Conservation (phyloP, 2,329 filamentous ascomycete genomes). For the Parasarocladium wereldwijsianum region DNA sequence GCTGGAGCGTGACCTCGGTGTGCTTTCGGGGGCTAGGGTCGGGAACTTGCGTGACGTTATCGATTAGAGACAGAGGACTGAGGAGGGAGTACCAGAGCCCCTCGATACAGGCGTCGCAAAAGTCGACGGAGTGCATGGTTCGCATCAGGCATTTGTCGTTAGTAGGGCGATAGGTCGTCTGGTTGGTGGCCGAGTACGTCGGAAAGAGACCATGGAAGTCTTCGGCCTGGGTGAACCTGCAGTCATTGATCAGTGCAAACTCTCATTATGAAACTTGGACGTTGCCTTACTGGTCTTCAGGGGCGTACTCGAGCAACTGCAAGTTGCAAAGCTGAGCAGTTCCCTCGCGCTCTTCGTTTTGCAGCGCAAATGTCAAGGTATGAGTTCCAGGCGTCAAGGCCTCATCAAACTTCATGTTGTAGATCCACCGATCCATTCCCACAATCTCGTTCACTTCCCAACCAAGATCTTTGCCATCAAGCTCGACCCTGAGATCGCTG, state of each 20-base stretch:
- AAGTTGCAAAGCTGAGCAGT: slow-evolving; percentile 16
- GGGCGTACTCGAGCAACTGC: slow-evolving; percentile 14
- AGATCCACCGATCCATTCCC: slow-evolving; percentile 15
- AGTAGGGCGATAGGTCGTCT: slow-evolving; percentile 15
- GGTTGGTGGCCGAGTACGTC: slow-evolving; percentile 13
- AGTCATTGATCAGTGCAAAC: slow-evolving; percentile 3
- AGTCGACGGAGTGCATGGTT: slow-evolving; percentile 13
- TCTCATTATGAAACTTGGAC: not conserved
- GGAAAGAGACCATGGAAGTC: slow-evolving; percentile 13
- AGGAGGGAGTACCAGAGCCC: slow-evolving; percentile 16
- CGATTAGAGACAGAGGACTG: slow-evolving; percentile 11
- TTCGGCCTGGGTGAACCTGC: slow-evolving; percentile 11
- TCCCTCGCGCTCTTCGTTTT: slow-evolving; percentile 13
- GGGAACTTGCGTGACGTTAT: slow-evolving; percentile 12
- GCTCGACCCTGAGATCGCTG: slow-evolving; percentile 13
- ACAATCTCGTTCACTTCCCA: slow-evolving; percentile 14
- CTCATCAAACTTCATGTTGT: slow-evolving; percentile 13
- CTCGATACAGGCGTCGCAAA: slow-evolving; percentile 15
- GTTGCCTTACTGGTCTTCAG: slow-evolving; percentile 9
- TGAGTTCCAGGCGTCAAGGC: slow-evolving; percentile 12
- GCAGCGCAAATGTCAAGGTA: slow-evolving; percentile 11
- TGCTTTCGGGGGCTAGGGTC: slow-evolving; percentile 7
- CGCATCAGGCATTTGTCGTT: slow-evolving; percentile 16
- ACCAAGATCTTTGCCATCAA: slow-evolving; percentile 14
- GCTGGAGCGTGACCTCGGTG: slow-evolving; percentile 11